These are phyloP conservation scores for Aspergillus nomiae DNA, from an alignment of 2,329 filamentous ascomycete genomes.

Conservation along the genomic window DNA sequence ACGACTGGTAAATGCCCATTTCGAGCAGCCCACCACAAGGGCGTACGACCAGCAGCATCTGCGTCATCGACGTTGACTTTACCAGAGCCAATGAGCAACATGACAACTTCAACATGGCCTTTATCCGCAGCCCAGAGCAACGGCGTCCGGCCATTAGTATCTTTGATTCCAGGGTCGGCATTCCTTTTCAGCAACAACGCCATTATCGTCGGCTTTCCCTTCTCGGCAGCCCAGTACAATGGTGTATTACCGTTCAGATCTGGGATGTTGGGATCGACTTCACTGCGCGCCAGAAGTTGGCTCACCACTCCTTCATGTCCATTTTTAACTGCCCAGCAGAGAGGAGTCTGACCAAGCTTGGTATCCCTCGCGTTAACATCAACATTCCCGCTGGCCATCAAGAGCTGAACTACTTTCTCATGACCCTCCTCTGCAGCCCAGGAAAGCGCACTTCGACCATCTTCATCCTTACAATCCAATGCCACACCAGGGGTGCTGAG, in stretches of 20 bases:
- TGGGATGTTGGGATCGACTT: constrained; percentile 19
- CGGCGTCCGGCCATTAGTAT: constrained; percentile 12
- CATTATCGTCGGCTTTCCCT: constrained; percentile 22
- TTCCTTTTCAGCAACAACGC: constrained; percentile 22
- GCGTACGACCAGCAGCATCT: constrained; percentile 21
- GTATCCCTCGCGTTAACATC: constrained; percentile 18
- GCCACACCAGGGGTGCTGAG: constrained; percentile 25
- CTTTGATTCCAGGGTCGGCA: constrained; percentile 16
- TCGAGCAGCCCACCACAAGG: constrained; percentile 26
- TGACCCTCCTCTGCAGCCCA: constrained; percentile 27
- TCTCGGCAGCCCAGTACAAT: constrained; percentile 21
- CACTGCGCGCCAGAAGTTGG: constrained; percentile 15
- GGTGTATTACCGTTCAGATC: constrained; percentile 19
- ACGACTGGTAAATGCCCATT: constrained; percentile 23
- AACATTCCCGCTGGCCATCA: constrained; percentile 16
- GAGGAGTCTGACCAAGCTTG: constrained; percentile 20
- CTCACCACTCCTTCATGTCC: constrained; percentile 19
- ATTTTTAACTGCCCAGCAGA: constrained; percentile 22
- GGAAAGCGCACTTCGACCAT: constrained; percentile 24
- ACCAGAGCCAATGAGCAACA: constrained; percentile 28
- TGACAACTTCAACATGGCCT: constrained; percentile 23
- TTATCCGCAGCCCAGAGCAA: constrained; percentile 18
- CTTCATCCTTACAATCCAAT: constrained; percentile 21
- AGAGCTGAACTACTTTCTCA: constrained; percentile 19
- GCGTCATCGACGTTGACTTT: constrained; percentile 21